phyloP scores from a whole-genome alignment of 139 green algal species.

The Chlorella vulgaris region DNA sequence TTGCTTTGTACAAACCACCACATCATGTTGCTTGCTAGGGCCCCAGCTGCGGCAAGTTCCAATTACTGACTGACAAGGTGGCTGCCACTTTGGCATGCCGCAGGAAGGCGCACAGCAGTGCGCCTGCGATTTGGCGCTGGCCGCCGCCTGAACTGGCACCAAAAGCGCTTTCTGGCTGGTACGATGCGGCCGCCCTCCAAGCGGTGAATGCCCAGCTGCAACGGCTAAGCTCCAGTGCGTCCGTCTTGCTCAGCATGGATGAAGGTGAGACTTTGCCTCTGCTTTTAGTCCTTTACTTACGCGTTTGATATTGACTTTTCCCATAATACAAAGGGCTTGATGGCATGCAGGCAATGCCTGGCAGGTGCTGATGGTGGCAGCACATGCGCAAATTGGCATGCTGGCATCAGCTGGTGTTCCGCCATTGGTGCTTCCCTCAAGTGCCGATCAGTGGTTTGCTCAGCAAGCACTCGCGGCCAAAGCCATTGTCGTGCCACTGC shows the following conservation, averaged over 20 bases:
- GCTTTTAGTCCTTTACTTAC: not conserved
- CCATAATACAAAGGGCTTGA: no score
- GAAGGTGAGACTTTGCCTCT: not conserved
- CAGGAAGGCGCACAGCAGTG: constrained; percentile 8
- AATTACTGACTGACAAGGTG: no score
- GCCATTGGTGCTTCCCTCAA: constrained; percentile 22
- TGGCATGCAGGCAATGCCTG: not conserved
- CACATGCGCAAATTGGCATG: not conserved
- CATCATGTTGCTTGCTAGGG: no score
- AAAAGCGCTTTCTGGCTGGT: constrained; percentile 3
- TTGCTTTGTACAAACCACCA: no score
- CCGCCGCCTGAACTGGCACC: constrained; percentile 35
- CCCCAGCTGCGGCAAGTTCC: no score
- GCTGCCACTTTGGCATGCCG: not conserved
- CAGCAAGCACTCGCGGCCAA: not conserved
- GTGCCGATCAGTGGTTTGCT: not conserved
- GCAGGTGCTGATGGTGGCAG: not conserved
- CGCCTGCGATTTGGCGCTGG: constrained; percentile 35
- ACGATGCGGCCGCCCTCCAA: not conserved
- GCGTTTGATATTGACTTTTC: not conserved
- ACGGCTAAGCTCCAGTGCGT: not conserved
- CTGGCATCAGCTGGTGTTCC: not conserved
- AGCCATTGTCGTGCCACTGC: no score
- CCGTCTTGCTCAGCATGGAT: not conserved
- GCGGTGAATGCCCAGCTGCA: not conserved